These are phyloP conservation scores for Aphanomyces cochlioides DNA, from an alignment of 352 stramenopile genomes.

Conservation along the genomic window DNA sequence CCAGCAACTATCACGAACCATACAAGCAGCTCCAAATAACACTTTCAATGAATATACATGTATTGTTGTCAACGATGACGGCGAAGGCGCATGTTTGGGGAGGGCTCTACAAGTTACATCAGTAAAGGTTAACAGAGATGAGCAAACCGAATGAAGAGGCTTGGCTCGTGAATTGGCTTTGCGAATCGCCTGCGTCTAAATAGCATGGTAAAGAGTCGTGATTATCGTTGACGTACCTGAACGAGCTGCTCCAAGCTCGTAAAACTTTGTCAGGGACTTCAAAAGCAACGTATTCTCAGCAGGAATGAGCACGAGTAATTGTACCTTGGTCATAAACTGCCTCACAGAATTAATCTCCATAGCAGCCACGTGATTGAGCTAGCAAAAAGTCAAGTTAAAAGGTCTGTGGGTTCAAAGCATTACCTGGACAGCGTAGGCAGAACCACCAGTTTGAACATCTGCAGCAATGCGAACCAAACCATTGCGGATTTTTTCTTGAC, in stretches of 20 bases:
- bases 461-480: slow-evolving; percentile 77
- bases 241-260: slow-evolving; percentile 39
- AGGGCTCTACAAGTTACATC: neutral
- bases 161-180: neutral
- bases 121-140: too few relatives aligned
- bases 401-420: neutral
- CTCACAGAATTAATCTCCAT: slow-evolving; percentile 85
- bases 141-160: neutral
- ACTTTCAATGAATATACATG: too few relatives aligned
- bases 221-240: neutral
- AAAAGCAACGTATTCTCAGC: too few relatives aligned
- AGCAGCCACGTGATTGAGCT: slow-evolving; percentile 86
- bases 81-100: slow-evolving; percentile 5
- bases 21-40: too few relatives aligned
- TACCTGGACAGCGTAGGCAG: slow-evolving; percentile 68
- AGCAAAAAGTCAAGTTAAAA: slow-evolving; percentile 6
- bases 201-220: too few relatives aligned
- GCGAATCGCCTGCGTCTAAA: neutral
- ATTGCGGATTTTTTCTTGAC: slow-evolving; percentile 86
- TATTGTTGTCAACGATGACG: slow-evolving; percentile 3
- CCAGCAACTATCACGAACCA: too few relatives aligned
- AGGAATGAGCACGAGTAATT: neutral
- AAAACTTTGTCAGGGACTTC: slow-evolving; percentile 78
- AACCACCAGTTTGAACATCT: slow-evolving; percentile 68
- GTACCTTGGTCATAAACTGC: slow-evolving; percentile 82